Conservation (phyloP, 441 rosid genomes). For the Metrosideros polymorpha region DNA sequence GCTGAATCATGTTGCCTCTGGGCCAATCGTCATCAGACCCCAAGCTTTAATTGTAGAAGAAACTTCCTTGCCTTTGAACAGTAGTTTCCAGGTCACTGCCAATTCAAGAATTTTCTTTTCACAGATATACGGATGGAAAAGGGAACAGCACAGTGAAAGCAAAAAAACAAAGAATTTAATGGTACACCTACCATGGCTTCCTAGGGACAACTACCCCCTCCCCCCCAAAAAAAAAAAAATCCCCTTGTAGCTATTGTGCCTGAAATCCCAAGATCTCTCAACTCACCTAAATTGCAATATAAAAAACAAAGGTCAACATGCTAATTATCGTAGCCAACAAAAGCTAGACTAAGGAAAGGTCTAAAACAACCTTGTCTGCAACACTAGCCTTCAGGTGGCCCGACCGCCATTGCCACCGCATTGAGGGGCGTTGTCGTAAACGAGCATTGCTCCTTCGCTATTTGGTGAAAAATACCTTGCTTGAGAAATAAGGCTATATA, state of each 20-base stretch:
- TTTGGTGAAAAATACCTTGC: slow-evolving; percentile 34
- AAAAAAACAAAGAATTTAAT: slow-evolving; percentile 26
- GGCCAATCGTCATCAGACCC: neutral
- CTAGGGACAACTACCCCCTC: slow-evolving; percentile 11
- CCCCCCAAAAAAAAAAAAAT: neutral
- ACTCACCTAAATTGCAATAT: slow-evolving; percentile 1
- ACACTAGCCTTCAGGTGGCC: neutral
- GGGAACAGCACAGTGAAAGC: neutral
- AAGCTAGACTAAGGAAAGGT: neutral
- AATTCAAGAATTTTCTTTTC: neutral
- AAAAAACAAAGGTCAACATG: neutral
- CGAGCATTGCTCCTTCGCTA: slow-evolving; percentile 15
- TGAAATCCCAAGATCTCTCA: slow-evolving; percentile 9
- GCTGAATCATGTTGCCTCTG: neutral
- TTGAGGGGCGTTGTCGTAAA: neutral
- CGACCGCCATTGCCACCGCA: neutral
- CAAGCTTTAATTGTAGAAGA: neutral
- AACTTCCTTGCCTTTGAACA: neutral
- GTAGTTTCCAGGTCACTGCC: neutral
- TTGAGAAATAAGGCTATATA: slow-evolving; percentile 26
- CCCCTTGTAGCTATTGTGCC: slow-evolving; percentile 1
- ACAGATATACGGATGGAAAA: neutral
- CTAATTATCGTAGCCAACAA: neutral
- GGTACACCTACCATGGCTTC: slow-evolving; percentile 35
- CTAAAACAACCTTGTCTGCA: neutral